Percentiles rank a stretch among this genome's conserved stretches.
These are phyloP conservation scores for Fraxinus pennsylvanica DNA, from an alignment of 257 asterid species.

Conservation along the genomic window DNA sequence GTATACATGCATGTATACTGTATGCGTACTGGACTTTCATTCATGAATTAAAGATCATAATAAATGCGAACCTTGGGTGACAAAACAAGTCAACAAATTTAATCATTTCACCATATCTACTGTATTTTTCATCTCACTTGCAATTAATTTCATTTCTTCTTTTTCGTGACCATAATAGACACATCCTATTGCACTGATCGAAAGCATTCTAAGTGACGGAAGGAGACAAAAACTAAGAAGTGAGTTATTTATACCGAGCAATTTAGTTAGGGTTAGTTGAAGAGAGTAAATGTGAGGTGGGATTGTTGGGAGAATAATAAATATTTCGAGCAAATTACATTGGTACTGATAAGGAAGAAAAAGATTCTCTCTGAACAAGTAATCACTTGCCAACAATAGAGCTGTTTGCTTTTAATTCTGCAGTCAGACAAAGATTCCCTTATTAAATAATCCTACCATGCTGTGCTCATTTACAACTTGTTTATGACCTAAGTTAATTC, in stretches of 20 bases:
- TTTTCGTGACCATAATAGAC: constrained; percentile 23
- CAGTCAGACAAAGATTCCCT: constrained; percentile 47
- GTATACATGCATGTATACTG: too few species aligned
- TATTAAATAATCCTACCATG: constrained; percentile 19
- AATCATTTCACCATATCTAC: neutral
- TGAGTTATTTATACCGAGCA: too few species aligned
- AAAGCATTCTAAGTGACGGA: too few species aligned
- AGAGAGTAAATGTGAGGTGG: constrained; percentile 29
- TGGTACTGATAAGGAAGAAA: constrained; percentile 22
- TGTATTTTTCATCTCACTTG: neutral
- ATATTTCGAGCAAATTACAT: constrained; percentile 21
- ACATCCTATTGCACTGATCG: too few species aligned
- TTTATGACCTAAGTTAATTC: neutral
- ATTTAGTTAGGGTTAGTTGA: constrained; percentile 30
- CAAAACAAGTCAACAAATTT: neutral
- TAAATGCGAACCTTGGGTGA: neutral
- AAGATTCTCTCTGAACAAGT: constrained; percentile 32
- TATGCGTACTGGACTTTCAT: neutral
- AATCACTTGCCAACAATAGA: neutral
- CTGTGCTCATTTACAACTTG: neutral
- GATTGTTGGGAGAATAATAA: constrained; percentile 13
- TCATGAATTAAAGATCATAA: neutral
- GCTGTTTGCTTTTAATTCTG: constrained; percentile 25
- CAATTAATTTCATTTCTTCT: constrained; percentile 25
- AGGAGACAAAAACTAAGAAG: too few species aligned